phyloP scores from a whole-genome alignment of 2,329 filamentous ascomycete species.

The Verticillium alfalfae region DNA sequence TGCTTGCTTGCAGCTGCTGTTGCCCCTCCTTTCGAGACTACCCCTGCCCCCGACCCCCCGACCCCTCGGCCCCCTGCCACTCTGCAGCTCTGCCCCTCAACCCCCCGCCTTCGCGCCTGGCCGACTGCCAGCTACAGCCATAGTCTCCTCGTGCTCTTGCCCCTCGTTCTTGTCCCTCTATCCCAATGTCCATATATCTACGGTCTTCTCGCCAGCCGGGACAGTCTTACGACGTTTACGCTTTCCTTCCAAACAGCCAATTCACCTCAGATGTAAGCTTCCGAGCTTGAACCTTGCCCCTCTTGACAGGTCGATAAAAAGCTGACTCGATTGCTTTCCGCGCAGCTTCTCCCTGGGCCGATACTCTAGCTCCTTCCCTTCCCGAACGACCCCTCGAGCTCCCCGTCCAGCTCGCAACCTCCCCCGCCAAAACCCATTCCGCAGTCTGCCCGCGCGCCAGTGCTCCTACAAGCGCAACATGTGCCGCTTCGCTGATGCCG shows the following conservation, averaged over 20 bases:
- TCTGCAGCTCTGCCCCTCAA: background rate
- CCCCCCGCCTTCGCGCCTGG: background rate
- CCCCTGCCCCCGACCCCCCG: background rate
- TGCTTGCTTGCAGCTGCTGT: background rate
- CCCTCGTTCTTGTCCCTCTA: background rate
- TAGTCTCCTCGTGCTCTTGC: background rate
- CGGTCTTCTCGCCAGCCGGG: background rate
- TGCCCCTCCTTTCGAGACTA: background rate
- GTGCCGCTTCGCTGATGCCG: conserved; percentile 9
- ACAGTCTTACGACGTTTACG: background rate
- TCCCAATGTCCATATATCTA: background rate
- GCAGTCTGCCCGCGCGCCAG: conserved; percentile 6
- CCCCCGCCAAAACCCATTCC: conserved; percentile 8
- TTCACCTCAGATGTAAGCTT: background rate
- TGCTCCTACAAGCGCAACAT: conserved; percentile 13
- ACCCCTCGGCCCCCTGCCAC: background rate
- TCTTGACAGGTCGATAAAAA: background rate
- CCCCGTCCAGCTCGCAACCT: conserved; percentile 3
- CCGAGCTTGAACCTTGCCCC: background rate
- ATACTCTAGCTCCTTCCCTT: background rate
- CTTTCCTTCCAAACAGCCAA: background rate
- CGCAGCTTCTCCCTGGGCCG: background rate
- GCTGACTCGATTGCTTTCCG: background rate
- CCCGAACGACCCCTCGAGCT: conserved; percentile 23
- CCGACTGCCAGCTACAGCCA: background rate